Base-by-base conservation (phyloP, 2,329 filamentous ascomycete species). In the Alternaria gaisen region DNA sequence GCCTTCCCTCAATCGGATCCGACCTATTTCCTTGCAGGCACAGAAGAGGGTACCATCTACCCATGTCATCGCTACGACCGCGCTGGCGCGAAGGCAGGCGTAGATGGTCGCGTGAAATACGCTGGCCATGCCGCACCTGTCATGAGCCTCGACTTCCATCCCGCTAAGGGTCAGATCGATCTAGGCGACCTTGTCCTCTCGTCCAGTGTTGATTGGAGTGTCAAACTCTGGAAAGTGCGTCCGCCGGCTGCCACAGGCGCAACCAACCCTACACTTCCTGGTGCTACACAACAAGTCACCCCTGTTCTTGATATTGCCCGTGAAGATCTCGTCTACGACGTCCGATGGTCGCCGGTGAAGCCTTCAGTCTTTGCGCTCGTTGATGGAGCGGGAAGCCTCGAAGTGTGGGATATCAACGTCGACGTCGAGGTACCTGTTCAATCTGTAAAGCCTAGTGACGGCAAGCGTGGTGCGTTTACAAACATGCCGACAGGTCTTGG, bases 11-110 rank as follows among this genome's bases (percentile, higher is more conserved):
- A 94, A 72, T 91, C 93, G 0, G 96, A 99, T 73, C 95, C 95
- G 3, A 99, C 95, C 0, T 98, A 97, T 80, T 99, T 99, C 84
- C 88, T 99, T 4, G 91, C 97, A 34, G 95, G 96, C 41, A 97
- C 94, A 28, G 95, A 99, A 82, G 95, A 99, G 83, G 96, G 96
- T 52, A 90, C 90, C 47, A 97, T 99, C 66, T 97, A 95, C 80
- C 94, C 95, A 0, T 97, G 96, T 76, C 95, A 99, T 79, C 87
- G 95, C 63, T 99, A 99, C 81, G 95, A 99, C 80, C 92, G 96
- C 65, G 95, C 96, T 6, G 95, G 95, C 59, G 95, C 95, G 66
- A 98, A 98, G 82, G 94, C 95, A 5, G 95, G 95, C 48, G 93
- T 97, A 26, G 96, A 99, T 77, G 88, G 90, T 57, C 89, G 94